Conservation (phyloP, 495 filamentous ascomycete species). For the Hypoxylon cercidicola region DNA sequence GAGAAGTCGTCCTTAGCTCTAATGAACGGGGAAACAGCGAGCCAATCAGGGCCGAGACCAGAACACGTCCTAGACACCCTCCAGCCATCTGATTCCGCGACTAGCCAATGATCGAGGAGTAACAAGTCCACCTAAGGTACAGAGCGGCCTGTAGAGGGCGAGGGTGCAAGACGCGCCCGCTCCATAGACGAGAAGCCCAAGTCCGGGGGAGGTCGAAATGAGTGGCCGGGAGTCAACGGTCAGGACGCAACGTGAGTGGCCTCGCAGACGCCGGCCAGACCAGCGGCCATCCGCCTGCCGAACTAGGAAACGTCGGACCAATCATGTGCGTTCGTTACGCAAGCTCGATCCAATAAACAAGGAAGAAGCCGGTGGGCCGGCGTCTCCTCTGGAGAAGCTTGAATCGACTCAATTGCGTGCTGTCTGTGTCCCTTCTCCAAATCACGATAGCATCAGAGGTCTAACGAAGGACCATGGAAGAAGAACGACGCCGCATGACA, state of each 20-base stretch:
- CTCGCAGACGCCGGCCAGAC: constrained; percentile 38
- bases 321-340: constrained; percentile 3
- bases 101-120: constrained; percentile 10
- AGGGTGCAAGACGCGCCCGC: constrained; percentile 9
- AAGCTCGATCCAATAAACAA: constrained; percentile 1
- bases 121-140: constrained; percentile 12
- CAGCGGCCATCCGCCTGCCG: constrained; percentile 30
- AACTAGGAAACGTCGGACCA: constrained; percentile 23
- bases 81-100: constrained; percentile 11
- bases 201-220: constrained; percentile 28
- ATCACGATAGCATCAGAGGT: no score
- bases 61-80: constrained; percentile 8
- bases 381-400: constrained; percentile 23
- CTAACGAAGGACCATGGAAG: no score
- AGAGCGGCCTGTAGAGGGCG: constrained; percentile 3
- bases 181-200: constrained; percentile 7
- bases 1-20: constrained; percentile 8
- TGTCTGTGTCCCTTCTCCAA: no score
- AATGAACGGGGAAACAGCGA: constrained; percentile 19
- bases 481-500: no score
- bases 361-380: constrained; percentile 17
- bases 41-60: constrained; percentile 18
- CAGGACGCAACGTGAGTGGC: constrained; percentile 30
- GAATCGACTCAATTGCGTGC: constrained; percentile 5
- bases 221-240: constrained; percentile 17